Base-by-base conservation (phyloP, 257 asterid species). In the Lavandula angustifolia region DNA sequence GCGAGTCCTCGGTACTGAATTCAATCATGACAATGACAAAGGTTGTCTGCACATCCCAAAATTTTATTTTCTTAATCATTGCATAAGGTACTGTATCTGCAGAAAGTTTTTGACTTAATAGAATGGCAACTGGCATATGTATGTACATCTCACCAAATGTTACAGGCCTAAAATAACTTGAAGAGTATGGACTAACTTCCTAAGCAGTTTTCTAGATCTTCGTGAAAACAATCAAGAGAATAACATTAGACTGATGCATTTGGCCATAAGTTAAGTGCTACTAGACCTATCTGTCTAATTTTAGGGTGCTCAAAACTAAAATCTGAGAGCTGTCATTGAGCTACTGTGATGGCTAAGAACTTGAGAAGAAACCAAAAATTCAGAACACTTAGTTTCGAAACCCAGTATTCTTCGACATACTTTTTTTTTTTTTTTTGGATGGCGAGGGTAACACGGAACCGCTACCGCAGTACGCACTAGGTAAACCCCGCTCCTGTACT, bases 1-100 rank as follows among this genome's bases (percentile, higher is more conserved):
- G 97, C 74, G 97, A 87, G 77, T 92, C 98, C 29, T 92, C 98
- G 7, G 44, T 84, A 31, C 53, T 89, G 61, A 92, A 92, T 66
- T 84, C 85, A 56, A 62, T 80, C 73, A 89, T 92, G 95, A 92
- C 97, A 9, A 62, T 84, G 11, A 87, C 91, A 18, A 92, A 92
- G 98, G 96, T 92, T 62, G 52, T 63, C 46, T 62, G 48, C 34
- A 64, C 22, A 53, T 57, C 73, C 67, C 66, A 9, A 68, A 57
- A 16, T 52, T 54, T 53, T 58, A 7, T 55, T 49, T 64, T 68
- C 62, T 38, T 48, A 43, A 50, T 54, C 67, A 54, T 65, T 18
- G 8, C 50, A 6, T 22, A 40, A 66, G 38, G 66, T 35, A 50
- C 60, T 61, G 58, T 65, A 18, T 60, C 22, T 22, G 33, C 57